These are phyloP conservation scores for Chalaropsis thielavioides DNA, from an alignment of 2,329 filamentous ascomycete species.

Conservation along the genomic window DNA sequence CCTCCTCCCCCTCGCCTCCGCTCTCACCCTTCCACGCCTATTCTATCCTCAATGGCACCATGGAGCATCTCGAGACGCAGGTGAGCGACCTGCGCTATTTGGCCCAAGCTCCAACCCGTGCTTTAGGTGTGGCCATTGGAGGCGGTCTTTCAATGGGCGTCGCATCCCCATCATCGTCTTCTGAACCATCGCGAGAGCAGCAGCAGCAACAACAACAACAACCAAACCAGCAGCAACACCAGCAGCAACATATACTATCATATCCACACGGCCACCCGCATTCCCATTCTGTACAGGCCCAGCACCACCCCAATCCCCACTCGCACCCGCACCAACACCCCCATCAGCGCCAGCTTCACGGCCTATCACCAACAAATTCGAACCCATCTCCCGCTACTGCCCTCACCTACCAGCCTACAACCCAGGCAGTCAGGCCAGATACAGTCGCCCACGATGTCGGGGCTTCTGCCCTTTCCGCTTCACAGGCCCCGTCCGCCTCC, in stretches of 20 bases:
- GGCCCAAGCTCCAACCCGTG: conserved; percentile 27
- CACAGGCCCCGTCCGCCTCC: neutral
- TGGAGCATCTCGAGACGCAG: conserved; percentile 42
- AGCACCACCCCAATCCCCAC: neutral
- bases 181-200: conserved; percentile 37
- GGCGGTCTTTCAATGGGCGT: conserved; percentile 13
- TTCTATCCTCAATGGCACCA: conserved; percentile 22
- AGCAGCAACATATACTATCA: neutral
- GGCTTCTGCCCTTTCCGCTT: neutral
- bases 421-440: neutral
- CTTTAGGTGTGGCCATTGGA: conserved; percentile 22
- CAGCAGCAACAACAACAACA: conserved; percentile 24
- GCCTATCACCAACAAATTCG: conserved; percentile 2
- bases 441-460: neutral
- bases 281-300: conserved; percentile 1
- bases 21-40: neutral
- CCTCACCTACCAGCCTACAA: neutral
- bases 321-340: conserved; percentile 7
- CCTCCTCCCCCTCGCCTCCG: neutral
- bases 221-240: conserved; percentile 8
- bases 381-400: neutral
- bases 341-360: conserved; percentile 7
- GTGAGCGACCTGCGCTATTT: conserved; percentile 40
- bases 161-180: conserved; percentile 27
- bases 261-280: conserved; percentile 7